Percentiles rank a stretch among this genome's conserved stretches.
phyloP scores from a whole-genome alignment of 106 monocot species.

The Apostasia ramifera region DNA sequence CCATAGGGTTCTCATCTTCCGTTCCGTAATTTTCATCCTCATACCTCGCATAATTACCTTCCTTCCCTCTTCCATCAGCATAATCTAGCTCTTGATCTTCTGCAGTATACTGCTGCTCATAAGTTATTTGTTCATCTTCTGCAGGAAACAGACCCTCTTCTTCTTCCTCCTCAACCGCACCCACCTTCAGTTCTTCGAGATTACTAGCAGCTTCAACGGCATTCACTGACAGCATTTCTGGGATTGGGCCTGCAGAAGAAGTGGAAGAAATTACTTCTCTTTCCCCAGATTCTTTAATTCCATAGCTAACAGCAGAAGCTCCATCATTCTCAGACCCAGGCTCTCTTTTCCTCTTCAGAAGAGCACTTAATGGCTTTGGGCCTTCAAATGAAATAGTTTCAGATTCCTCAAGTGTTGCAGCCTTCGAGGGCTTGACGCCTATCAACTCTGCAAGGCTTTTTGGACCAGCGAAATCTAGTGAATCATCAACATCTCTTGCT shows the following conservation, averaged over 20 bases:
- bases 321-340: constrained; percentile 10
- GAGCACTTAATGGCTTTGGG: constrained; percentile 53
- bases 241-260: background rate
- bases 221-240: background rate
- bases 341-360: constrained; percentile 64
- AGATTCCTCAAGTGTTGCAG: constrained; percentile 5
- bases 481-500: constrained; percentile 33
- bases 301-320: constrained; percentile 5
- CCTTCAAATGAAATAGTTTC: constrained; percentile 50
- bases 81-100: constrained; percentile 38
- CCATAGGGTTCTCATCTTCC: constrained; percentile 25
- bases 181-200: constrained; percentile 1
- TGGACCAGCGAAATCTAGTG: constrained; percentile 58
- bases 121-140: constrained; percentile 15
- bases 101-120: constrained; percentile 11
- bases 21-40: constrained; percentile 25
- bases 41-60: constrained; percentile 30
- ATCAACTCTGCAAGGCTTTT: constrained; percentile 81
- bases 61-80: constrained; percentile 26
- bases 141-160: constrained; percentile 19
- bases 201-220: background rate
- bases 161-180: constrained; percentile 26
- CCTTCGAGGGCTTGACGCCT: constrained; percentile 12
- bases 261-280: constrained; percentile 1
- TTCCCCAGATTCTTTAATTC: constrained; percentile 3